Evolutionary conservation across 148 eudicot genomes (phyloP), one percentile per base, ranked within the genome.

Genomic region (Silene uniflora): DNA sequence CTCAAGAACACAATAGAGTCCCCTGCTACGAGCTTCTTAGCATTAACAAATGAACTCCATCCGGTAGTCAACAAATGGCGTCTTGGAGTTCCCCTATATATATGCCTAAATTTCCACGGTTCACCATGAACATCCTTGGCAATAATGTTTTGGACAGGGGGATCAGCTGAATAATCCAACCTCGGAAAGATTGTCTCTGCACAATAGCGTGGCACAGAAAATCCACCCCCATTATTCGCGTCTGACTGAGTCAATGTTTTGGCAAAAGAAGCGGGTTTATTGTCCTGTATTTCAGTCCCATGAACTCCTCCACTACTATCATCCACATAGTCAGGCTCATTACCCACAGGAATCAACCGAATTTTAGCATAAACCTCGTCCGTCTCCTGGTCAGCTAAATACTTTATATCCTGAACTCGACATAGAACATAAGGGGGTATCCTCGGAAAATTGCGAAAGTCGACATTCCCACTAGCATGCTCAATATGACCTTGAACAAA

Each of bases 181-280:
- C 92, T 83, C 0, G 98, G 98, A 76, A 94, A 94, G 46, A 94
- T 94, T 0, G 97, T 92, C 76, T 94, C 98, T 0, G 98, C 98
- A 76, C 98, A 94, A 71, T 94, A 92, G 19, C 97, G 82, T 0
- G 98, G 98, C 11, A 94, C 98, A 0, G 98, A 94, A 72, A 94
- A 94, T 11, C 98, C 98, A 32, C 98, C 98, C 71, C 98, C 98
- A 66, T 94, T 94, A 65, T 94, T 94, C 0, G 97, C 98, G 73
- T 94, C 98, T 0, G 97, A 91, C 46, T 94, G 98, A 1, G 98
- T 94, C 77, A 94, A 80, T 1, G 98, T 94, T 80, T 94, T 94
- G 0, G 98, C 98, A 78, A 94, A 94, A 0, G 96, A 91, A 24
- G 87, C 75, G 22, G 98, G 97, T 74, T 91, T 94, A 59, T 75